These are phyloP conservation scores for Chlamydomonas sp. DNA, from an alignment of 139 green algal genomes.

Conservation along the genomic window DNA sequence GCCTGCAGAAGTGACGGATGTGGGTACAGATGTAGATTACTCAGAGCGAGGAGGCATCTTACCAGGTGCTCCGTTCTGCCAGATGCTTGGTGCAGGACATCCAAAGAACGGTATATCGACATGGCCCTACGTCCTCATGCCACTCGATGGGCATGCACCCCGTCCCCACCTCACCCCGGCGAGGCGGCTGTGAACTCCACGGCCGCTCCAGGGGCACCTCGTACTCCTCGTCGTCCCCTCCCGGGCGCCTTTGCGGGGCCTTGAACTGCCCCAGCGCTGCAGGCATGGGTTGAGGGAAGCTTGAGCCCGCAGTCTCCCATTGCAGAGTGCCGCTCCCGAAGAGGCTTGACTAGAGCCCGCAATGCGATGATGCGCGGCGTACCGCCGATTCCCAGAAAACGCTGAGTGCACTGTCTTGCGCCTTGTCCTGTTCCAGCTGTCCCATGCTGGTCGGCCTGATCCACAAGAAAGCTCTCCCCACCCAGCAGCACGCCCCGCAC, in stretches of 20 bases:
- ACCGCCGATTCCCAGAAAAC: no score
- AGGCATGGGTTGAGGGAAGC: not conserved
- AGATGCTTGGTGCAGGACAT: no score
- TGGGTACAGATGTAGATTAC: not conserved
- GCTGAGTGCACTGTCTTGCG: no score
- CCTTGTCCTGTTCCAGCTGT: no score
- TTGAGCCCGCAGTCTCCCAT: no score
- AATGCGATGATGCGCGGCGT: no score
- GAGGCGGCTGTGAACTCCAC: constrained; percentile 65
- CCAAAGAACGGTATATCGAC: no score
- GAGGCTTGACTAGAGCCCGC: no score
- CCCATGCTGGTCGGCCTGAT: no score
- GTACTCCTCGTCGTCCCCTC: not conserved
- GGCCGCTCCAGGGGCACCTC: constrained; percentile 16
- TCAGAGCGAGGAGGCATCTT: not conserved
- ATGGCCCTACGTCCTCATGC: not conserved
- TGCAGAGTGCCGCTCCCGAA: no score
- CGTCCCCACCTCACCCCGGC: constrained; percentile 24
- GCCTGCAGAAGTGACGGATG: not conserved
- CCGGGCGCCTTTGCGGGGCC: no score
- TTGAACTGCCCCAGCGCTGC: not conserved
- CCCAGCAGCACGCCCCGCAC: not conserved
- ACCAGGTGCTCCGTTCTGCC: no score
- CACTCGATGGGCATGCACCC: not conserved
- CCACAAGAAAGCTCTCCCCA: not conserved